Conservation (phyloP, 164 flowering plant species). For the Umbilicus rupestris region DNA sequence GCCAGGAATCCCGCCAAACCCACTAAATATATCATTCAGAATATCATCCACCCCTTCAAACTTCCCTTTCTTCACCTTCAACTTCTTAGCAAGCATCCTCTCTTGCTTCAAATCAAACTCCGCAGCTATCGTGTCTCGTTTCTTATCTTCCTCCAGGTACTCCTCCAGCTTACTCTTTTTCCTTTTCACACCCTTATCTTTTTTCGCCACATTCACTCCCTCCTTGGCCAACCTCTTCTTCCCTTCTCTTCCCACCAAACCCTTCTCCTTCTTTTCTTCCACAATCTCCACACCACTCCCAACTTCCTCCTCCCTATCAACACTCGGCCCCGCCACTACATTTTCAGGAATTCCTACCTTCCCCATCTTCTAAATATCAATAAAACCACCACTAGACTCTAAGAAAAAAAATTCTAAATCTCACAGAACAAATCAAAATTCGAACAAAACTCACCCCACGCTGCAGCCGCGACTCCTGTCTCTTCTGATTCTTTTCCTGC, state of each 20-base stretch:
- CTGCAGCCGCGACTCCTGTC: conserved; percentile 1
- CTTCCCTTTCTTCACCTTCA: conserved; percentile 63
- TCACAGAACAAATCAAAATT: neutral
- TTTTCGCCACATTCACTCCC: conserved; percentile 11
- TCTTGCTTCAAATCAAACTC: conserved; percentile 64
- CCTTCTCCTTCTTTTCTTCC: neutral
- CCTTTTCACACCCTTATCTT: conserved; percentile 23
- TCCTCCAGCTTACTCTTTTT: conserved; percentile 60
- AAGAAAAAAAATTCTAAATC: neutral
- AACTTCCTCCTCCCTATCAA: neutral
- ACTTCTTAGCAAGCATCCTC: conserved; percentile 71
- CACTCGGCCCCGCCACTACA: neutral
- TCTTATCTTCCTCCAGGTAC: conserved; percentile 43
- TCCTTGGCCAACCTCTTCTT: neutral
- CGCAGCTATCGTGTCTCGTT: conserved; percentile 22
- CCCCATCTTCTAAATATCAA: neutral
- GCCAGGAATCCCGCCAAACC: conserved; percentile 23
- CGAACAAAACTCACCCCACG: neutral
- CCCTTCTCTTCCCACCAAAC: neutral
- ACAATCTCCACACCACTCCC: neutral
- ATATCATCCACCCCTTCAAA: conserved; percentile 52
- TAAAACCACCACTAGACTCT: neutral
- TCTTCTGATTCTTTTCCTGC: neutral
- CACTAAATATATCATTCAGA: conserved; percentile 45
- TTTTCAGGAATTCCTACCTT: neutral